These are phyloP conservation scores for Nemania serpens DNA, from an alignment of 2,329 filamentous ascomycete genomes.

Conservation along the genomic window DNA sequence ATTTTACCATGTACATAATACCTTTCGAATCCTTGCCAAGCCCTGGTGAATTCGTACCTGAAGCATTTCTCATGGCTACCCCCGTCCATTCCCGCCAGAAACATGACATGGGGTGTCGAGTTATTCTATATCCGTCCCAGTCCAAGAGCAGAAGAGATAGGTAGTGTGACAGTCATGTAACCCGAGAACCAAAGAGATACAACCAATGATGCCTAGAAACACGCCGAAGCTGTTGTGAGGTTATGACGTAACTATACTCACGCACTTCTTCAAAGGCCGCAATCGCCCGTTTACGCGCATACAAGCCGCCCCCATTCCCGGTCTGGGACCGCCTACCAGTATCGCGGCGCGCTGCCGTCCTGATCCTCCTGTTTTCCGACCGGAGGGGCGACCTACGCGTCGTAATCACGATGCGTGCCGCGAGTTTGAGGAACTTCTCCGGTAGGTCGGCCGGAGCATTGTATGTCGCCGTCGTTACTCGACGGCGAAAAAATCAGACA, in stretches of 20 bases:
- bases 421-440: slow-evolving; percentile 69
- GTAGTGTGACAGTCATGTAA: slow-evolving; percentile 2
- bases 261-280: slow-evolving; percentile 55
- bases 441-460: slow-evolving; percentile 45
- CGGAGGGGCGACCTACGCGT: slow-evolving; percentile 75
- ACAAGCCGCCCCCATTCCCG: slow-evolving; percentile 63
- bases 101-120: neutral
- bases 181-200: neutral
- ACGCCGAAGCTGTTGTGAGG: neutral
- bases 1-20: neutral
- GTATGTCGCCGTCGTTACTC: neutral
- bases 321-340: slow-evolving; percentile 65
- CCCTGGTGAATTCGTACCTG: neutral
- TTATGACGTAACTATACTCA: slow-evolving; percentile 36
- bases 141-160: neutral
- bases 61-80: neutral
- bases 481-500: neutral
- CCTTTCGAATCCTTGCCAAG: neutral
- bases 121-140: neutral
- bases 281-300: slow-evolving; percentile 64
- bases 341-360: slow-evolving; percentile 78
- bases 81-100: neutral
- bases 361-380: slow-evolving; percentile 88
- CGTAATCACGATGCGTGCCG: slow-evolving; percentile 70
- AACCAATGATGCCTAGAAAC: neutral